phyloP scores from a whole-genome alignment of 2,329 filamentous ascomycete genomes.

The Trichoderma guizhouense region DNA sequence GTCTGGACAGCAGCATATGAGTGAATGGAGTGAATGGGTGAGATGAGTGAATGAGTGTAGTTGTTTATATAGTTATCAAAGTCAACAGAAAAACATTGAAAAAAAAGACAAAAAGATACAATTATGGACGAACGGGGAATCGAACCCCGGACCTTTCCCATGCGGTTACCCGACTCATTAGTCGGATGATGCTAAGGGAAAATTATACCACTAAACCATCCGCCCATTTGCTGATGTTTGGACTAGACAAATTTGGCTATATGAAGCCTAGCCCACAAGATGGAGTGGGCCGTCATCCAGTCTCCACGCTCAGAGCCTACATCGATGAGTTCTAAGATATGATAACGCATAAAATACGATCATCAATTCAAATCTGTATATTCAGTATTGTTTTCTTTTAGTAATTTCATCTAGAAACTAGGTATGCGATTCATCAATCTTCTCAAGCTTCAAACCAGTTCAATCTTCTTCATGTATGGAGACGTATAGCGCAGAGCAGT shows the following conservation, averaged over 20 bases:
- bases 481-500: neutral
- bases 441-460: neutral
- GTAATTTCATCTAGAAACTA: neutral
- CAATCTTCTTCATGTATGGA: neutral
- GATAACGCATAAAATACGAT: neutral
- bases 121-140: conserved; percentile 20
- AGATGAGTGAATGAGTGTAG: too few relatives aligned
- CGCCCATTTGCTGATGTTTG: conserved; percentile 14
- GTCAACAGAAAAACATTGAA: neutral
- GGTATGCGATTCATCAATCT: neutral
- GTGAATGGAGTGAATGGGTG: neutral
- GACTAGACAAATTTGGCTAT: neutral
- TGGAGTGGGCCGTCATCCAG: neutral
- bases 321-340: neutral
- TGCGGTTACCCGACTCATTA: neutral
- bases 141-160: conserved; percentile 22
- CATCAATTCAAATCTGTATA: neutral
- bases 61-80: neutral
- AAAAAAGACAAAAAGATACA: neutral
- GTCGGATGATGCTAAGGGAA: conserved; percentile 19
- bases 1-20: neutral
- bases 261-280: neutral
- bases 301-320: neutral
- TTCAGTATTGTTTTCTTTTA: neutral
- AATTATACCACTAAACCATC: conserved; percentile 22